Evolutionary conservation across 352 stramenopile genomes (phyloP), one percentile per base, ranked within the genome.

Genomic region (Plasmopara viticola): DNA sequence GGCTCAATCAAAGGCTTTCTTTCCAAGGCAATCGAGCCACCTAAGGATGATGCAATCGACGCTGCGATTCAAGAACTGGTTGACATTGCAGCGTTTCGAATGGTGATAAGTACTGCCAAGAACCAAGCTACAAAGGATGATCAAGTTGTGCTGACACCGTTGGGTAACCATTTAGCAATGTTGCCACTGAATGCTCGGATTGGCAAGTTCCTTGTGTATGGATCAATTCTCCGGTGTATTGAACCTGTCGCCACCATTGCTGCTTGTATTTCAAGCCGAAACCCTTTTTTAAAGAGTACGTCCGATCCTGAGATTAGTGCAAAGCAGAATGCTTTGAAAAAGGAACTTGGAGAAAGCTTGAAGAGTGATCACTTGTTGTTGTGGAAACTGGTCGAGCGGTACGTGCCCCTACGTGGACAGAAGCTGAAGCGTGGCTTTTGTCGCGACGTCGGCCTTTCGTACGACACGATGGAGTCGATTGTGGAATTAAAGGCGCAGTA

Each of bases 381-480:
- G 5, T 86, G 75, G 62, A 74, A 71, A 47, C 81, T 97, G 29
- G 58, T 98, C 9, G 79, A 94, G 38, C 62, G 59, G n/a, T 94
- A 90, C 58, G 52, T 62, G 14, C 50, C 62, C 34, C 29, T 74
- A 18, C 64, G 61, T 29, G 78, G 66, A 0, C 72, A 85, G 53
- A 85, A 75, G 52, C 56, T 70, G 40, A 74, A 72, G 45, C 79
- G 79, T 31, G 48, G 37, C 1, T 94, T 86, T 49, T 94, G 84
- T 60, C 74, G 75, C 29, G 72, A 90, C 35, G 60, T 73, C 29
- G 80, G 78, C 0, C 70, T 97, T 0, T 90, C 78, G 34, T 92
- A 75, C 35, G 82, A 97, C 39, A 94, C 87, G 1, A 69, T 98
- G 44, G 78, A 94, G 56, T 93, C 87, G 9, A 97, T 98, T 55